Base-by-base conservation (phyloP, 192 early-diverging fungal species). In the Lunasporangiospora selenospora region DNA sequence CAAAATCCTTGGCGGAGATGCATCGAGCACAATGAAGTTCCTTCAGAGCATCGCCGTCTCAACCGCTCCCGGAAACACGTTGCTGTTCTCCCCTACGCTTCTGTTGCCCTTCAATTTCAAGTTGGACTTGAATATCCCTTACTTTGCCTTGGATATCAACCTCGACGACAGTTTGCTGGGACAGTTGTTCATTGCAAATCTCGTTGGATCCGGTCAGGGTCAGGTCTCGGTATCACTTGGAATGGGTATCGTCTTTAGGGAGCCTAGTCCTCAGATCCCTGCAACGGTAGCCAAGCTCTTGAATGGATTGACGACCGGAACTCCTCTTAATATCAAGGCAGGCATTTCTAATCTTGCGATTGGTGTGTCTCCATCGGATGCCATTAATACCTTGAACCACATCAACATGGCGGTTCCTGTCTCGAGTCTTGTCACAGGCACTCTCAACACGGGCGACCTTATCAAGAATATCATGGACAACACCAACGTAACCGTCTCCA, bases 101-200 rank as follows among this genome's bases (percentile, higher is more conserved):
- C 43, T 51, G 42, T 32, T 73, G 16, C 69, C 69, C 16, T 11
- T 73, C n/a, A 53, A 53, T 16, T 73, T 73, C 30, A 61, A 57
- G 15, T 39, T 73, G 18, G 69, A 73, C 43, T 40, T 73, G 41
- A 63, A 63, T 37, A 63, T 73, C 34, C 69, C 69, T 18, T 73
- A 73, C 55, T 52, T 73, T 21, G 38, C 60, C 23, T 23, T 73
- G 19, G 69, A 73, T 50, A 57, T 73, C 46, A 73, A 73, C 37
- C 49, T 73, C 33, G 60, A 73, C 30, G 48, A 47, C 42, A 58
- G 36, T 38, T 10, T 45, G 33, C 61, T 73, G n/a, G 69, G 60
- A 1, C 53, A 62, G 18, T 43, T 73, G 36, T 73, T 63, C 31
- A 4, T 73, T 16, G 47, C 69, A 5, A 49, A 73, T 30, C 55